phyloP scores from a whole-genome alignment of 352 stramenopile genomes.

The Pythium folliculosum region DNA sequence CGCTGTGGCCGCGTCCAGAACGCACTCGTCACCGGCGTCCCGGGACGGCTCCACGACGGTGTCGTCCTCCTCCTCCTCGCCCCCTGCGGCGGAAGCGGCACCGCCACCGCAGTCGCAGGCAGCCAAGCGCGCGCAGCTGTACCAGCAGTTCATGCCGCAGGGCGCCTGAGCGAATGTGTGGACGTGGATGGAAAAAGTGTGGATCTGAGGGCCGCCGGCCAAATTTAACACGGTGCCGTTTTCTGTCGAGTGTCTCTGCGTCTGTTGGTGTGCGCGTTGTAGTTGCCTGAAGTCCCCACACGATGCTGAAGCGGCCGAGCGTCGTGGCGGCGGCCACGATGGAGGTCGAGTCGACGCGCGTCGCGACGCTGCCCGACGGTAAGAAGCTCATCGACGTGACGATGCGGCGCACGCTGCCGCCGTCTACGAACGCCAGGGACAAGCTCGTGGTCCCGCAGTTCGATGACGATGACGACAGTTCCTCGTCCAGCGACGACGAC shows the following conservation, averaged over 20 bases:
- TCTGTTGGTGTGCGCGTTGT: background rate
- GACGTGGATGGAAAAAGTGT: background rate
- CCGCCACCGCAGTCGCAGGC: background rate
- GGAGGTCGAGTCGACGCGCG: slow-evolving; percentile 53
- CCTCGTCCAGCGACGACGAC: slow-evolving; percentile 35
- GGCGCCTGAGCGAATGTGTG: slow-evolving; percentile 9
- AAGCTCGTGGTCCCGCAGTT: slow-evolving; percentile 65
- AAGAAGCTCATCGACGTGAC: slow-evolving; percentile 64
- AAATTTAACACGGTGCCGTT: background rate
- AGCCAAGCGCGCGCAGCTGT: slow-evolving; percentile 22
- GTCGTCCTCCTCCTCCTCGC: background rate
- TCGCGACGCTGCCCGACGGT: slow-evolving; percentile 41
- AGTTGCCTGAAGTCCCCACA: too few species aligned
- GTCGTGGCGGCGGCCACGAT: slow-evolving; percentile 27
- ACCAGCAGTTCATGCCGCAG: slow-evolving; percentile 28
- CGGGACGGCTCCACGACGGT: background rate
- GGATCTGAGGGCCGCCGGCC: background rate
- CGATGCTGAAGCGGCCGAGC: slow-evolving; percentile 22
- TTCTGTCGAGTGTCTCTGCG: background rate
- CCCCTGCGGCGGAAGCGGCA: background rate
- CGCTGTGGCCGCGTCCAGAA: background rate
- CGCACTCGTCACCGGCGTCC: background rate
- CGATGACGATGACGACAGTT: slow-evolving; percentile 66
- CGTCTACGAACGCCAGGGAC: slow-evolving; percentile 16
- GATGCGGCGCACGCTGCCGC: slow-evolving; percentile 29